Conservation (phyloP, 2,329 filamentous ascomycete genomes). For the Talaromyces sp. region DNA sequence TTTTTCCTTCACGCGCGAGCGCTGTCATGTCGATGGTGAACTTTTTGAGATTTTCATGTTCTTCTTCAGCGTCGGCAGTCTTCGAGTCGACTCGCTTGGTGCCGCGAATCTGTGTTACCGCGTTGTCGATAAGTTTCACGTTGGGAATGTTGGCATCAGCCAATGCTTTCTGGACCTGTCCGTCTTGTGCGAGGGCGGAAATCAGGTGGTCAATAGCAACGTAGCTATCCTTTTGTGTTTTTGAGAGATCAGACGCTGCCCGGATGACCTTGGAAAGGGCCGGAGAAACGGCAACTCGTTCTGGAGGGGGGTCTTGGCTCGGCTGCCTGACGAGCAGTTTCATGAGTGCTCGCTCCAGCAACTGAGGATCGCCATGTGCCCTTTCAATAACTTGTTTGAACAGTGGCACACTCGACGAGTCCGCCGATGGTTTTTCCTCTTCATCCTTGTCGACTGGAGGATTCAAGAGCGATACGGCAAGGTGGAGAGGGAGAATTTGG, state of each 20-base stretch:
- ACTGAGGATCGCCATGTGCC: conserved; percentile 85
- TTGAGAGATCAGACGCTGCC: conserved; percentile 81
- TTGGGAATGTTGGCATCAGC: conserved; percentile 89
- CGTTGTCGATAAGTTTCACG: conserved; percentile 79
- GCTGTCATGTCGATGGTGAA: conserved; percentile 99
- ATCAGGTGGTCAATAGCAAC: conserved; percentile 95
- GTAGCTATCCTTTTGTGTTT: conserved; percentile 94
- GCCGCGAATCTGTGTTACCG: conserved; percentile 85
- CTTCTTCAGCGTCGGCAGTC: conserved; percentile 83
- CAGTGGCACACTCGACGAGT: conserved; percentile 61
- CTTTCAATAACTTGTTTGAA: conserved; percentile 93
- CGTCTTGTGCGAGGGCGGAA: conserved; percentile 73
- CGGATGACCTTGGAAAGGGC: conserved; percentile 76
- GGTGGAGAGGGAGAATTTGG: conserved; percentile 82
- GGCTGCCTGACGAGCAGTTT: conserved; percentile 85
- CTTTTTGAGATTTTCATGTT: conserved; percentile 93
- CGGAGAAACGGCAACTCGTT: conserved; percentile 76
- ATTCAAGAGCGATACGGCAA: conserved; percentile 57
- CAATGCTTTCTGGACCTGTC: conserved; percentile 64
- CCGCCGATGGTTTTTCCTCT: conserved; percentile 64
- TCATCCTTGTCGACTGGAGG: conserved; percentile 30
- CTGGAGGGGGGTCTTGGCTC: conserved; percentile 90
- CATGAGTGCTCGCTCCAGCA: conserved; percentile 83
- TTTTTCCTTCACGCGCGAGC: conserved; percentile 93
- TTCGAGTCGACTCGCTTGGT: conserved; percentile 93